Evolutionary conservation across 148 eudicot species (phyloP), one percentile per base, ranked within the genome.

Genomic region (Oxyria digyna): DNA sequence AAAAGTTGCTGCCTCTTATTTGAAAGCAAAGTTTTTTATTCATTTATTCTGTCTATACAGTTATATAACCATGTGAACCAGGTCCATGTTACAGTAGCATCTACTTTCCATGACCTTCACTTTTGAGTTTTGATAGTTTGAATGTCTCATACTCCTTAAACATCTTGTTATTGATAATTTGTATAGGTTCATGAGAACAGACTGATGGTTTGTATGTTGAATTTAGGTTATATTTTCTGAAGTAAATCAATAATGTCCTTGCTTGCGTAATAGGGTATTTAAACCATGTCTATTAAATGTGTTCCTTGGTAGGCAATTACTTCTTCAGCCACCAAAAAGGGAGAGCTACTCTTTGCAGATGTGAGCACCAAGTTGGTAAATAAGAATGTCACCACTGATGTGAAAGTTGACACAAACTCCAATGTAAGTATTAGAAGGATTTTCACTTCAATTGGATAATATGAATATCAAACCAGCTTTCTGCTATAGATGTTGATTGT

Each of bases 391-490:
- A 87, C 88, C 10, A 85, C 93, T 18, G 93, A 90, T 76, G 71
- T 90, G 62, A 90, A 90, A 84, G 87, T 90, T 62, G 96, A 90
- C 73, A 85, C 90, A 10, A 82, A 75, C 76, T 85, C 96, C 49
- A 90, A 85, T 65, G 96, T 90, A 76, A 82, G 96, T 76, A 29
- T 20, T 33, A 46, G 18, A 31, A 29, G 65, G 24, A 52, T 24
- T 29, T 59, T 27, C 9, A 15, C 37, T 24, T 29, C 26, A 17
- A 55, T 50, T 26, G 32, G 26, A 55, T 55, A 8, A 55, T 10
- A 18, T 49, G 55, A 49, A 49, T 21, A 8, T 49, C 11, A 26
- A 12, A 11, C 26, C 26, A 27, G 62, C 4, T 24, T 24, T 49
- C 55, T 24, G 33, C 17, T 12, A 0, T 55, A n/a, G 32, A 55